These are phyloP conservation scores for Eimeria zaria DNA, from an alignment of 169 alveolate genomes.

Conservation along the genomic window DNA sequence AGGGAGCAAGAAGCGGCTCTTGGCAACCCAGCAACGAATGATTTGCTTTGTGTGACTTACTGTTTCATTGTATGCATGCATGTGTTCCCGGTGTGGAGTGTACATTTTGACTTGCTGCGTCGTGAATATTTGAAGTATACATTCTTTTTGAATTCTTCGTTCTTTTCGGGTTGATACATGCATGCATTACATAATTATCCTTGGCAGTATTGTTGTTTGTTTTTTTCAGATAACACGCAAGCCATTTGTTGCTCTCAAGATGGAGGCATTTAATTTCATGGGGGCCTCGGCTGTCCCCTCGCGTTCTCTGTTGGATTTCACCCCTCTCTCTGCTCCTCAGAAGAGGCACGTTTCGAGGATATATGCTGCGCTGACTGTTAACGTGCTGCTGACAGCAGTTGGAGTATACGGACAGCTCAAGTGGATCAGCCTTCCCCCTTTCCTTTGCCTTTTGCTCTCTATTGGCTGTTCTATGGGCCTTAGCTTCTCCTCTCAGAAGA, in stretches of 20 bases:
- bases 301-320: constrained; percentile 34
- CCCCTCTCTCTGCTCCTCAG: constrained; percentile 48
- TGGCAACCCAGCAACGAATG: background rate
- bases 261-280: constrained; percentile 20
- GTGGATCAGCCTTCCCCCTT: background rate
- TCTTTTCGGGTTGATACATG: too few species aligned
- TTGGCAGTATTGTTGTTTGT: background rate
- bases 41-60: too few species aligned
- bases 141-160: too few species aligned
- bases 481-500: constrained; percentile 42
- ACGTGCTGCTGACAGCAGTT: constrained; percentile 68
- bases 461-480: constrained; percentile 13
- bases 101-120: too few species aligned
- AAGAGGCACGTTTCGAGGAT: constrained; percentile 42
- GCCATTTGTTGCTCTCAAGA: background rate
- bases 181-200: too few species aligned
- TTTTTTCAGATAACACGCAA: background rate
- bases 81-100: background rate
- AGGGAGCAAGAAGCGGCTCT: too few species aligned
- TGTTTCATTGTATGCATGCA: too few species aligned
- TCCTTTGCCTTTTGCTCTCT: constrained; percentile 34
- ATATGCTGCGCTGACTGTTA: constrained; percentile 43
- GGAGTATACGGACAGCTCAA: constrained; percentile 78
- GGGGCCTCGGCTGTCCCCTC: background rate
- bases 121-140: too few species aligned